Evolutionary conservation across 345 rosid genomes (phyloP), one percentile per base, ranked within the genome.

Genomic region (Corchorus capsularis): DNA sequence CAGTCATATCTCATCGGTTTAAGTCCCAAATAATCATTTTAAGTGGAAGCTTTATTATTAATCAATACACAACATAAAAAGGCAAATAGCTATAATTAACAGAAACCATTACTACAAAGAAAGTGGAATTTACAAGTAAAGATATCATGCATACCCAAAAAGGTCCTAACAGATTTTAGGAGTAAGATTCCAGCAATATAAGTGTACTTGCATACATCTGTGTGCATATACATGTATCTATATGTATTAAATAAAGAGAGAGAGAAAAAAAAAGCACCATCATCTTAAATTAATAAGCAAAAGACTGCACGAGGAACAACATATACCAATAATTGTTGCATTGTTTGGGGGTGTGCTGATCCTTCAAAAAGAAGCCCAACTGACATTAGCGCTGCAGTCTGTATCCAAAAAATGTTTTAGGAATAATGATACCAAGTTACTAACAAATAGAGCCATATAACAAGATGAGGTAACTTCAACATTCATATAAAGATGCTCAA

Each of bases 311-410:
- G 27, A 61, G 34, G 16, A 20, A 39, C 69, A 77, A 76, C 37
- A 75, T 88, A 93, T 89, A 93, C 98, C 98, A 90, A 78, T 76
- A 96, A 91, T 64, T 85, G 86, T 73, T 96, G 92, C 97, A 93
- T 93, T 63, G 93, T 92, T 80, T 82, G 91, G 8, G 86, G 94
- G 83, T 96, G 98, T 71, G 94, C 94, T 54, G 99, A 92, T 82
- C 98, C 99, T 89, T 96, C 99, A 74, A 80, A 93, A 76, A 96
- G 92, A 81, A 93, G 89, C 81, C 99, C 99, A 63, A 92, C 83
- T 32, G 98, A 93, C 86, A 96, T 86, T 73, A 96, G 82, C 4
- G 97, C 99, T 75, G 97, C 96, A 81, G 98, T 87, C 99, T 96
- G 86, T 46, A 81, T 59, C 74, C 79, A 78, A 32, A 78, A 79